Conservation (phyloP, 2,329 filamentous ascomycete genomes). For the Nemania bipapillata region DNA sequence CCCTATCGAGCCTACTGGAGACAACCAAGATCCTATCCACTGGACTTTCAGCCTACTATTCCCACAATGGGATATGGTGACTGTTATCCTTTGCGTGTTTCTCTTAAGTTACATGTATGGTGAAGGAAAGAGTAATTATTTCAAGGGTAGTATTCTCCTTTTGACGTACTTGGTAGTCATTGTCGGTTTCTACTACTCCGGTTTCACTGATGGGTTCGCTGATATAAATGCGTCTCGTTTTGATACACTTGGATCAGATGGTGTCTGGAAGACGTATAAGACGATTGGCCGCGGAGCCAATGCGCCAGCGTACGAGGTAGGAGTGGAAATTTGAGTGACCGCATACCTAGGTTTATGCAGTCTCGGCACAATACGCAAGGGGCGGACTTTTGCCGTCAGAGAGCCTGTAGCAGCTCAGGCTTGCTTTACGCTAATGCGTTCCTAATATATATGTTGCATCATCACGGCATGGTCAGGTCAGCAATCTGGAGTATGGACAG, state of each 20-base stretch:
- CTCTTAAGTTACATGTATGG: slow-evolving; percentile 97
- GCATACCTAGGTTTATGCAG: background rate
- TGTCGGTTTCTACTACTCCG: slow-evolving; percentile 88
- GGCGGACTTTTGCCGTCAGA: background rate
- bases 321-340: slow-evolving; percentile 39
- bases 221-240: slow-evolving; percentile 61
- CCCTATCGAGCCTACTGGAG: slow-evolving; percentile 56
- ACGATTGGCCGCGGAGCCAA: slow-evolving; percentile 62
- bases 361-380: background rate
- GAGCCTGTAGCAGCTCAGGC: background rate
- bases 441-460: slow-evolving; percentile 32
- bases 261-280: slow-evolving; percentile 63
- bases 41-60: slow-evolving; percentile 90
- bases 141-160: slow-evolving; percentile 96
- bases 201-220: slow-evolving; percentile 59
- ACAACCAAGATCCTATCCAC: slow-evolving; percentile 58
- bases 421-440: slow-evolving; percentile 25
- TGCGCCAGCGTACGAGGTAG: slow-evolving; percentile 52
- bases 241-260: slow-evolving; percentile 64
- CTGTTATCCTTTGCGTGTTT: slow-evolving; percentile 94
- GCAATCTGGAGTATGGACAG: slow-evolving; percentile 30
- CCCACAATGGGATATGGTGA: slow-evolving; percentile 99
- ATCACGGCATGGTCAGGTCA: slow-evolving; percentile 33
- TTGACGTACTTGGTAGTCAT: slow-evolving; percentile 93
- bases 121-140: slow-evolving; percentile 99